phyloP scores from a whole-genome alignment of 129 eudicot species.

The Pulicaria dysenterica region DNA sequence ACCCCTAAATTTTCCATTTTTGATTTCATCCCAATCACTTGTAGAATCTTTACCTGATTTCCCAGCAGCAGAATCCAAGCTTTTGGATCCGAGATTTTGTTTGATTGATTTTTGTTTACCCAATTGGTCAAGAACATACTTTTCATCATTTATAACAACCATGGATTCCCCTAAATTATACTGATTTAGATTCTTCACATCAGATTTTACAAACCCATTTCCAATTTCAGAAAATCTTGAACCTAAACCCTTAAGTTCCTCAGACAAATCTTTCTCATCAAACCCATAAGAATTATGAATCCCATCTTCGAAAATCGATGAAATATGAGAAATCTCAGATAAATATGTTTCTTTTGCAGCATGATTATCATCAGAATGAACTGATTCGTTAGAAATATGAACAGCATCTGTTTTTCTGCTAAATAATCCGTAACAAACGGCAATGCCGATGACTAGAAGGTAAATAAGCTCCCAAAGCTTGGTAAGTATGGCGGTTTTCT shows the following conservation, averaged over 20 bases:
- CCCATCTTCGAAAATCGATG: conserved; percentile 74
- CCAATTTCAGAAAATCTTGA: conserved; percentile 35
- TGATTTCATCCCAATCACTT: conserved; percentile 19
- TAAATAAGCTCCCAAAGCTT: conserved; percentile 76
- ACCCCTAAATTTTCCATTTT: conserved; percentile 47
- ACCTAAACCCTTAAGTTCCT: conserved; percentile 24
- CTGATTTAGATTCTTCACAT: conserved; percentile 35
- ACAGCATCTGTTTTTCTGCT: conserved; percentile 39
- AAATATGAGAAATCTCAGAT: conserved; percentile 55
- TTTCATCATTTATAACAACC: conserved; percentile 49
- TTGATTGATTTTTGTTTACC: conserved; percentile 15
- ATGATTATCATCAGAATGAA: conserved; percentile 7
- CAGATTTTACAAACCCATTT: conserved; percentile 30
- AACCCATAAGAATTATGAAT: conserved; percentile 46
- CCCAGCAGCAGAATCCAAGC: conserved; percentile 37
- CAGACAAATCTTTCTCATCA: conserved; percentile 44
- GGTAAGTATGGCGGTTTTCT: conserved; percentile 38
- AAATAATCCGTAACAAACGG: conserved; percentile 76
- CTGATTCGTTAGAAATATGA: conserved; percentile 22
- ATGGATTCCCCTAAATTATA: conserved; percentile 39
- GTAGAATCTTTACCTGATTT: conserved; percentile 28
- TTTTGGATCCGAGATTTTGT: conserved; percentile 56
- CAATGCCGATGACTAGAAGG: conserved; percentile 74
- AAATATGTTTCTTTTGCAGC: conserved; percentile 32
- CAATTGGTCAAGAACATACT: conserved; percentile 38